Conservation (phyloP, 192 early-diverging fungal species). For the Backusella luteola region DNA sequence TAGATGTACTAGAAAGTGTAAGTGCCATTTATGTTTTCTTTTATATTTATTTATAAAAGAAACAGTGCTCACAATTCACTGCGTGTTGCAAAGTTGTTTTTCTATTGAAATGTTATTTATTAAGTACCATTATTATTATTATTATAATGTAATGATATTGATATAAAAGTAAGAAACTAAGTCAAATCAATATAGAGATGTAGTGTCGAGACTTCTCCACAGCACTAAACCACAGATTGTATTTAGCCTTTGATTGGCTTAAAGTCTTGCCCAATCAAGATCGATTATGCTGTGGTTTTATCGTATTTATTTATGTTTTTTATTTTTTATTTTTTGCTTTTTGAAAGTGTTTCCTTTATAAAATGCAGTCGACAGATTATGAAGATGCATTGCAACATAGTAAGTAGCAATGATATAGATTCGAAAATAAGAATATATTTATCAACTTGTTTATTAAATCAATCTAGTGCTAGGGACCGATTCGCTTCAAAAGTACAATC, state of each 20-base stretch:
- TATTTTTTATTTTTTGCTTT: not conserved
- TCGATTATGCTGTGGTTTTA: not conserved
- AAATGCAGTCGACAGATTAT: not conserved
- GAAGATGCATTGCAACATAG: not conserved
- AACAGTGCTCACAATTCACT: too few relatives aligned
- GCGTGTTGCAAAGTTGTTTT: too few relatives aligned
- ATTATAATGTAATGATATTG: too few relatives aligned
- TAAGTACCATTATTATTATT: too few relatives aligned
- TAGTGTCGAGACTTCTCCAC: too few relatives aligned
- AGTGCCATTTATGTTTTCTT: too few relatives aligned
- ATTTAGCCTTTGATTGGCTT: not conserved
- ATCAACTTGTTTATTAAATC: not conserved
- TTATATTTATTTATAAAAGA: too few relatives aligned
- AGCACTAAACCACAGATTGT: too few relatives aligned
- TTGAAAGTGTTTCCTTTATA: not conserved
- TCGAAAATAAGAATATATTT: not conserved
- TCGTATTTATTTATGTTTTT: not conserved
- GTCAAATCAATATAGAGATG: too few relatives aligned
- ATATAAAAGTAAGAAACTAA: too few relatives aligned
- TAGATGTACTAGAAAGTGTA: too few relatives aligned
- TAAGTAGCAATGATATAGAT: not conserved
- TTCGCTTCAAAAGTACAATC: conserved; percentile 2
- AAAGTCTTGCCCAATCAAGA: not conserved
- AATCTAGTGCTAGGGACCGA: not conserved
- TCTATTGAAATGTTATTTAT: too few relatives aligned